These are phyloP conservation scores for Rhodotorula sphaerocarpa DNA, from an alignment of 768 basidiomycete species.

Conservation along the genomic window DNA sequence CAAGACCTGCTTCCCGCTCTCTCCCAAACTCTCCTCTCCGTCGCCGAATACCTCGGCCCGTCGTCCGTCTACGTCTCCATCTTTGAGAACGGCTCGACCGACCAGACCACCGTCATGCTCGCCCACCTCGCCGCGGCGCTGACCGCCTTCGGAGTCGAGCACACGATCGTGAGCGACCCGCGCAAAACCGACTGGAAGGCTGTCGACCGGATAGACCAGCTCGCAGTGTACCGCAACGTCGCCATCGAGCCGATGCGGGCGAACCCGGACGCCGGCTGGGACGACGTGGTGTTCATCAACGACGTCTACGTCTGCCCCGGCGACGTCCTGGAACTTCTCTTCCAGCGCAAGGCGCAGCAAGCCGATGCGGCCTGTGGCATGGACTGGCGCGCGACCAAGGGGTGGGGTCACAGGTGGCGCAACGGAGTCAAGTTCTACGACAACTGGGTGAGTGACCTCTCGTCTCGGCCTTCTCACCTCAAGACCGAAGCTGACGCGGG, in stretches of 20 bases:
- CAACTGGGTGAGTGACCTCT: conserved; percentile 32
- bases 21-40: conserved; percentile 27
- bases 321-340: conserved; percentile 34
- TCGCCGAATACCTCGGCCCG: conserved; percentile 34
- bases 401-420: neutral
- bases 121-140: conserved; percentile 31
- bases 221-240: conserved; percentile 38
- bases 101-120: conserved; percentile 37
- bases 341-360: conserved; percentile 29
- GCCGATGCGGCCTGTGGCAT: conserved; percentile 39
- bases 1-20: conserved; percentile 34
- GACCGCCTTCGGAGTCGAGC: conserved; percentile 10
- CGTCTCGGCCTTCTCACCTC: no score
- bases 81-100: conserved; percentile 39
- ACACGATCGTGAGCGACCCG: conserved; percentile 36
- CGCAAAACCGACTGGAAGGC: conserved; percentile 32
- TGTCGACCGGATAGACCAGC: conserved; percentile 39
- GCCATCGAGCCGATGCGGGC: conserved; percentile 35
- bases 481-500: no score
- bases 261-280: neutral
- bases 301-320: conserved; percentile 37
- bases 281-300: conserved; percentile 38
- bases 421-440: conserved; percentile 27
- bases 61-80: conserved; percentile 37
- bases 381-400: conserved; percentile 37